Evolutionary conservation across 2,329 filamentous ascomycete genomes (phyloP).

Genomic region (Penicillium sp.): DNA sequence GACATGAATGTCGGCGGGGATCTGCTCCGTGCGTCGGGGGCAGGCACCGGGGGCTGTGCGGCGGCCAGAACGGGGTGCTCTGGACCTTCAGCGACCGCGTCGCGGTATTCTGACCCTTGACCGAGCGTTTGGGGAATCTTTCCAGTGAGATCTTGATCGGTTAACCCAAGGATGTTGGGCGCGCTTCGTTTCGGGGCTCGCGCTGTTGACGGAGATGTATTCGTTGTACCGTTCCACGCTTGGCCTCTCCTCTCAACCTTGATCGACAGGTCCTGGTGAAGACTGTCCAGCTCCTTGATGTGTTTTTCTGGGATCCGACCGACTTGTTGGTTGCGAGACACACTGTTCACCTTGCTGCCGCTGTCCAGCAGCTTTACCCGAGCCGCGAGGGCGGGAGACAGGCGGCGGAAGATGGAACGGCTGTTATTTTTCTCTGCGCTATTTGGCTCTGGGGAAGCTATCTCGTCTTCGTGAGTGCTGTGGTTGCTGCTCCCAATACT

Average conservation of each 20-base stretch:
- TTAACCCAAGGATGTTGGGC: slow-evolving; percentile 21
- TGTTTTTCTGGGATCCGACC: slow-evolving; percentile 41
- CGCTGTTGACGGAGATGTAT: slow-evolving; percentile 12
- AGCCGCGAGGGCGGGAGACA: slow-evolving; percentile 41
- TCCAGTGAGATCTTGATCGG: slow-evolving; percentile 14
- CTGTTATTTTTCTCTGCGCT: slow-evolving; percentile 27
- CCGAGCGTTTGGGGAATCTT: slow-evolving; percentile 11
- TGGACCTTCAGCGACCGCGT: slow-evolving; percentile 17
- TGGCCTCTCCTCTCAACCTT: slow-evolving; percentile 37
- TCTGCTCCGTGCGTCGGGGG: slow-evolving; percentile 7
- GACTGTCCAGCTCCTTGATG: slow-evolving; percentile 38
- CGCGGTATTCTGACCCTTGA: slow-evolving; percentile 9
- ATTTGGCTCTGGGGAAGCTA: slow-evolving; percentile 13
- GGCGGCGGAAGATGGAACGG: slow-evolving; percentile 37
- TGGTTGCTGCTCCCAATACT: slow-evolving; percentile 32
- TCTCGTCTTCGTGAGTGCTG: slow-evolving; percentile 31
- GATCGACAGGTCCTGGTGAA: slow-evolving; percentile 38
- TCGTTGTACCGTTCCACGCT: slow-evolving; percentile 30
- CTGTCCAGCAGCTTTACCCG: slow-evolving; percentile 41
- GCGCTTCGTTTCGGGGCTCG: slow-evolving; percentile 16
- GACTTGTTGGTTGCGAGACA: slow-evolving; percentile 24
- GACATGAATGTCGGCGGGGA: slow-evolving; percentile 26
- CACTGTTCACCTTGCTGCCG: slow-evolving; percentile 25
- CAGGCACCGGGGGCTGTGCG: slow-evolving; percentile 7
- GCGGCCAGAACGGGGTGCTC: slow-evolving; percentile 9